Base-by-base conservation (phyloP, 2,329 filamentous ascomycete species). In the Emmonsiellopsis sp. region DNA sequence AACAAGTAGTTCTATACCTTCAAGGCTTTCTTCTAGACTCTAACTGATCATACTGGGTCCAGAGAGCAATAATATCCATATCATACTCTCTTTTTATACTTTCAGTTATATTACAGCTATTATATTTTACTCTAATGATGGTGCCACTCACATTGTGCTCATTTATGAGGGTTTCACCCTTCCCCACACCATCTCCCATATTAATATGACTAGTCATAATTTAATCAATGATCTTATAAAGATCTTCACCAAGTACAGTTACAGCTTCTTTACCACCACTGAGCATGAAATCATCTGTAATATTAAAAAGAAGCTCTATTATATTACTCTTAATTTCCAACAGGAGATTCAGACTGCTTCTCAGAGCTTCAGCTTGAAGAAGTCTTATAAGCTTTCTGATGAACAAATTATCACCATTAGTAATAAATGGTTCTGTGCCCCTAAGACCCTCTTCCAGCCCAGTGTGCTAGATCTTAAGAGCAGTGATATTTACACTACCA, bases 81-180 rank as follows among this genome's bases (percentile, higher is more conserved):
- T 93, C 74, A 93, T 98, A 63, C 84, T 98, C 69, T 98, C 93
- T 62, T 87, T 98, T 76, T 98, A 98, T 81, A 93, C 93, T 70
- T 98, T 93, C 71, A 93, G 93, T 86, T 93, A 93, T 92, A 97
- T 93, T 79, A 98, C 93, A 63, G 93, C 93, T 96, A 97, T 98
- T 79, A 93, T 98, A 65, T 89, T 98, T 72, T 93, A 98, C 82
- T 98, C 93, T 63, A 93, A 93, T 86, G 93, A 98, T 73, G 93
- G 93, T 91, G 93, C 98, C 77, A 98, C 93, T 67, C 93, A 98
- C 90, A 92, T 97, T 75, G 93, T 98, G 70, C 93, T 93, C 75
- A 97, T 98, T 80, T 98, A 98, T 84, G 93, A 98, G 80, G 93
- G 93, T 90, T 97, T 97, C 84, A 90, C 93, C 68, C 91, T 98